Evolutionary conservation across 495 filamentous ascomycete species (phyloP).

Genomic region (Symbiotaphrina buchneri): DNA sequence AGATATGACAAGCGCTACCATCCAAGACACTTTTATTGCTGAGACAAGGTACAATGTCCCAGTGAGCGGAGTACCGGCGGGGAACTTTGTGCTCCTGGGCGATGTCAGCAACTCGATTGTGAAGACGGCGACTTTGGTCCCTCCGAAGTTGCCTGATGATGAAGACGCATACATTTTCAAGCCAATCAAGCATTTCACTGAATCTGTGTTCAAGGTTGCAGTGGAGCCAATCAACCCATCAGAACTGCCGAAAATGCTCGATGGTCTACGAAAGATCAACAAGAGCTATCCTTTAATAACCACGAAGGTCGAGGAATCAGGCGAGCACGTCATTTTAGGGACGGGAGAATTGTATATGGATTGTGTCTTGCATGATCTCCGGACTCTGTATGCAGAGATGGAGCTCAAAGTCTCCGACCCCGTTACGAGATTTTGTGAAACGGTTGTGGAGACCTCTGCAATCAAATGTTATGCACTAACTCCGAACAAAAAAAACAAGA

Average conservation of each 20-base stretch:
- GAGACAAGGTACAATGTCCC: slow-evolving; percentile 85
- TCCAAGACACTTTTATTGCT: slow-evolving; percentile 78
- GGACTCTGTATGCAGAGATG: slow-evolving; percentile 92
- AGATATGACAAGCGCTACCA: slow-evolving; percentile 83
- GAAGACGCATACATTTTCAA: slow-evolving; percentile 91
- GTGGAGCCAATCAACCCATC: slow-evolving; percentile 97
- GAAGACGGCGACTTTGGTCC: slow-evolving; percentile 90
- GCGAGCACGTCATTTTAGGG: slow-evolving; percentile 84
- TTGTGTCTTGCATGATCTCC: slow-evolving; percentile 88
- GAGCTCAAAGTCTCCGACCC: slow-evolving; percentile 96
- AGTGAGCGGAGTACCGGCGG: slow-evolving; percentile 77
- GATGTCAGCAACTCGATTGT: slow-evolving; percentile 97
- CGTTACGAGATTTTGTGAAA: slow-evolving; percentile 93
- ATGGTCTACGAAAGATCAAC: slow-evolving; percentile 88
- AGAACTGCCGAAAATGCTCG: slow-evolving; percentile 97
- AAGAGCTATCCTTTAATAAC: slow-evolving; percentile 90
- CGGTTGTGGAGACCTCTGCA: slow-evolving; percentile 88
- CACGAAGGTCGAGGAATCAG: slow-evolving; percentile 97
- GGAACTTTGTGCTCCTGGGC: slow-evolving; percentile 79
- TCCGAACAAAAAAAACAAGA: slow-evolving; percentile 97
- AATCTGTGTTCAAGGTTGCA: slow-evolving; percentile 93
- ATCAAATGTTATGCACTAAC: slow-evolving; percentile 97
- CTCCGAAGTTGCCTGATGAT: slow-evolving; percentile 53
- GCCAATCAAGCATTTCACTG: slow-evolving; percentile 82
- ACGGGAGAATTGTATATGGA: slow-evolving; percentile 98